phyloP scores from a whole-genome alignment of 1,139 yeast species.

The Arxiozyma bovina region DNA sequence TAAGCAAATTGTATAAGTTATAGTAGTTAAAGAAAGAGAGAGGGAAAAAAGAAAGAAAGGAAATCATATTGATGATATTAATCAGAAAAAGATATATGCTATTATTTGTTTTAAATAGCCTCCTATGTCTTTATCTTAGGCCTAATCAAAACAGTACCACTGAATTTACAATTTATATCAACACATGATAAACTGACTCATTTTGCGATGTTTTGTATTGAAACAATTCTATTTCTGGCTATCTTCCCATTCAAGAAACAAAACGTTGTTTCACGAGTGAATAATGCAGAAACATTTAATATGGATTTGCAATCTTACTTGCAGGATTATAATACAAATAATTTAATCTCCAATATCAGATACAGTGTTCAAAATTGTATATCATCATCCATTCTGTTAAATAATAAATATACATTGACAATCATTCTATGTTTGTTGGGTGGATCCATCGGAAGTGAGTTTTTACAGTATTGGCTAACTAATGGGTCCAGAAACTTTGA shows the following conservation, averaged over 20 bases:
- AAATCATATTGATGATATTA: background rate
- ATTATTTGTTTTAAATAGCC: slow-evolving; percentile 4
- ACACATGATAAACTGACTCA: slow-evolving; percentile 47
- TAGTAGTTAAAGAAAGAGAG: background rate
- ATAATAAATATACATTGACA: slow-evolving; percentile 33
- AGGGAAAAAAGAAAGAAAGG: background rate
- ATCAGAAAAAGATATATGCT: slow-evolving; percentile 2
- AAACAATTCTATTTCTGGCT: slow-evolving; percentile 45
- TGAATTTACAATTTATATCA: slow-evolving; percentile 31
- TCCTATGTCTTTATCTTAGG: slow-evolving; percentile 25
- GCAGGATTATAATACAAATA: too few species aligned
- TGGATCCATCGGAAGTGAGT: slow-evolving; percentile 46
- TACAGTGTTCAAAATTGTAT: too few species aligned
- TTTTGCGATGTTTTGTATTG: slow-evolving; percentile 38
- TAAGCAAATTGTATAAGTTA: background rate
- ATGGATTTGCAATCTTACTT: background rate
- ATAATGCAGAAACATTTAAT: background rate
- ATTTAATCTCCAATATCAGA: background rate
- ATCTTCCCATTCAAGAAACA: slow-evolving; percentile 6
- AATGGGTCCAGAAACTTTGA: slow-evolving; percentile 40
- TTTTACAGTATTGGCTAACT: slow-evolving; percentile 40
- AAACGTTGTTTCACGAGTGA: background rate
- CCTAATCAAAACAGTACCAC: slow-evolving; percentile 31
- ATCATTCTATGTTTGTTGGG: slow-evolving; percentile 37
- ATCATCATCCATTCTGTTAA: background rate